Base-by-base conservation (phyloP, 441 rosid genomes). In the Pelargonium myrrhifolium region DNA sequence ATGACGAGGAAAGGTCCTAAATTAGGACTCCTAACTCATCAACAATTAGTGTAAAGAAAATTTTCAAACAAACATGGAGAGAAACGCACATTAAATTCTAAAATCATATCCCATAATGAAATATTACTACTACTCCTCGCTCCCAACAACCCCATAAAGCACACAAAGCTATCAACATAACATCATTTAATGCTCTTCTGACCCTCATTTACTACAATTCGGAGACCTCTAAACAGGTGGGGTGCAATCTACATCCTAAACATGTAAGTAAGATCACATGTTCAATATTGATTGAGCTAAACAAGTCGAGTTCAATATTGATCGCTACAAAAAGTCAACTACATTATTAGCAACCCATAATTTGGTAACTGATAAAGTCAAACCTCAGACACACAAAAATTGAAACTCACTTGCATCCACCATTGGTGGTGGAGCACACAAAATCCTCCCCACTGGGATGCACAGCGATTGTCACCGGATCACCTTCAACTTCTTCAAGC, bases 381-480 rank as follows among this genome's bases (percentile, higher is more conserved):
- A 12, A 24, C 12, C 42, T 10, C 14, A 62, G 5, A 14, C 0
- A 31, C 12, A 21, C 3, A 63, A 68, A 22, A 4, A 21, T 39
- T 28, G 39, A 59, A 72, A 84, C 91, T 75, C 76, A 93, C 97
- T 78, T 86, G 96, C 94, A 89, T 65, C 94, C 91, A 65, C 93
- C 96, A 64, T 76, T 82, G 68, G 92, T 85, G 35, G 93, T 85
- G 39, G 90, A 93, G 75, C 91, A 90, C 55, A 89, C 87, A 69
- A 93, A 79, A 49, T 83, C 82, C 67, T 90, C 98, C 5, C 97
- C 98, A 72, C 80, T 87, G 9, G 96, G 96, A 76, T 93, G 94
- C 68, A 89, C 98, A 6, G 87, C 79, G 60, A 89, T 78, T 18
- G 87, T 58, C 66, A 86, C 71, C 3, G 85, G 86, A 63, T 86